Evolutionary conservation across 345 rosid genomes (phyloP).

Genomic region (Raphanus raphanistrum): DNA sequence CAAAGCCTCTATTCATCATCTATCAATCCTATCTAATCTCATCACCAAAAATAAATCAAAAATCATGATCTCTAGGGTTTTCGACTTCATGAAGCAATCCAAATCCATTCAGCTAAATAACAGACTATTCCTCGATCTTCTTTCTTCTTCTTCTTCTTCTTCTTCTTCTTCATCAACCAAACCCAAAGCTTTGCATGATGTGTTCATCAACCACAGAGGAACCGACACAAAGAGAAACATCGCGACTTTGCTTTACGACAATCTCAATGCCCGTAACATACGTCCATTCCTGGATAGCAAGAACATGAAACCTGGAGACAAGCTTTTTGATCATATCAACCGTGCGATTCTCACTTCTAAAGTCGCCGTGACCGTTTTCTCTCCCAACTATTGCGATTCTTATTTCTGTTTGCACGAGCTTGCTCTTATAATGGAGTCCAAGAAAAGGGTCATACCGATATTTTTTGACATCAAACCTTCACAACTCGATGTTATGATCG

Average conservation of each 20-base stretch:
- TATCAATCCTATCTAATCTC: constrained; percentile 1
- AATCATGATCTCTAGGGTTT: constrained; percentile 39
- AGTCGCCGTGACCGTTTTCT: constrained; percentile 60
- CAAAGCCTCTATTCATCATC: constrained; percentile 6
- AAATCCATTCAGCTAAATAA: constrained; percentile 22
- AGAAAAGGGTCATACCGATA: constrained; percentile 66
- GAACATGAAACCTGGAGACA: constrained; percentile 79
- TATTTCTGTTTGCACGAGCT: constrained; percentile 70
- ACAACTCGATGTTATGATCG: constrained; percentile 47
- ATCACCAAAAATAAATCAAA: background rate
- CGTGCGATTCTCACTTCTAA: constrained; percentile 50
- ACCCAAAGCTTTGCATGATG: constrained; percentile 44
- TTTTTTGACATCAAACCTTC: constrained; percentile 78
- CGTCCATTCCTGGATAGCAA: constrained; percentile 68
- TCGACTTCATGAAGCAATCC: constrained; percentile 35
- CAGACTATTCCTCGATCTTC: constrained; percentile 21
- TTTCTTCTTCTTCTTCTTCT: constrained; percentile 9
- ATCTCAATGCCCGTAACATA: constrained; percentile 43
- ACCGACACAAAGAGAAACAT: constrained; percentile 64
- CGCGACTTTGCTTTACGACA: constrained; percentile 59
- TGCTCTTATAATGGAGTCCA: constrained; percentile 66
- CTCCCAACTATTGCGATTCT: constrained; percentile 63
- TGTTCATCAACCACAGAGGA: constrained; percentile 76
- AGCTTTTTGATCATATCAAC: constrained; percentile 62
- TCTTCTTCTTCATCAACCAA: constrained; percentile 13